phyloP scores from a whole-genome alignment of 306 rosid species.

The Fagus sylvatica region DNA sequence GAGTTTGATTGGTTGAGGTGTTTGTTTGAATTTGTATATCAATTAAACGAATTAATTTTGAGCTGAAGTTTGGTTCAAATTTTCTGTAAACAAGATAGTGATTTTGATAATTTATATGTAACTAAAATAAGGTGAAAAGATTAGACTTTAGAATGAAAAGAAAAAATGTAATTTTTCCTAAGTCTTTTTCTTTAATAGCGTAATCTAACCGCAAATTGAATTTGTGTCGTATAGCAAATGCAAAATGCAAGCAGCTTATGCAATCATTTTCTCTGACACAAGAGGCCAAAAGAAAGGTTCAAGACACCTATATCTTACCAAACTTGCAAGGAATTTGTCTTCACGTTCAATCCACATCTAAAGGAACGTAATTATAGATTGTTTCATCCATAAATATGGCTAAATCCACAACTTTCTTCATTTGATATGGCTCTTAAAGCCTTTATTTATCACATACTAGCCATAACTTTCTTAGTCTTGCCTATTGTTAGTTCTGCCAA shows the following conservation, averaged over 20 bases:
- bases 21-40: too few relatives aligned
- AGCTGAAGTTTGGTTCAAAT: too few relatives aligned
- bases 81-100: too few relatives aligned
- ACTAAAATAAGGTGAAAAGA: too few relatives aligned
- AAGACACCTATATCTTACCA: constrained; percentile 26
- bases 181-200: neutral
- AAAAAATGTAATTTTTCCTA: too few relatives aligned
- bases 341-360: neutral
- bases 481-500: constrained; percentile 3
- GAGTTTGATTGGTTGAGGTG: too few relatives aligned
- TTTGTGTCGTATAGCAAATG: too few relatives aligned
- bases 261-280: neutral
- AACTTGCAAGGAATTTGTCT: constrained; percentile 1
- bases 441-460: constrained; percentile 4
- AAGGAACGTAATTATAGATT: neutral
- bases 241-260: neutral
- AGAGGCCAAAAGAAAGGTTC: neutral
- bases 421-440: constrained; percentile 17
- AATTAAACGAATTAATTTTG: too few relatives aligned
- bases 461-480: constrained; percentile 8
- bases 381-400: neutral
- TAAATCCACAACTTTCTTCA: neutral
- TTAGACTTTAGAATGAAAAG: too few relatives aligned
- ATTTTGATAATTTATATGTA: too few relatives aligned
- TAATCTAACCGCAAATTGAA: neutral